phyloP scores from a whole-genome alignment of 331 rosid species.

The Dryas integrifolia region DNA sequence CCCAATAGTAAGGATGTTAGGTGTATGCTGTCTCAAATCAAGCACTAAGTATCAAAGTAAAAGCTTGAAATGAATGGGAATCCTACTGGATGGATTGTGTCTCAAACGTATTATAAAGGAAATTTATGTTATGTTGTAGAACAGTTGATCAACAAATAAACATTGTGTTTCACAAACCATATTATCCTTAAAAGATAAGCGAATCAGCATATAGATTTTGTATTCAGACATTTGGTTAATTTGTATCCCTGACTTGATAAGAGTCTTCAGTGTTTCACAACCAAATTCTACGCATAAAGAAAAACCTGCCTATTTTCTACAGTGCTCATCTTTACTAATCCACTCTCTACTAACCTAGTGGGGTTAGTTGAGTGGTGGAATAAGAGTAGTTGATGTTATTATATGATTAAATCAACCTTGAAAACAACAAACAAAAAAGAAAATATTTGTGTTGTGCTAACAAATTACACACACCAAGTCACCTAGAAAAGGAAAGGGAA shows the following conservation, averaged over 20 bases:
- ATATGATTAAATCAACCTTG: neutral
- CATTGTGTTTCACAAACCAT: neutral
- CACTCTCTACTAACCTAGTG: neutral
- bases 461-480: too few relatives aligned
- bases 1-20: constrained; percentile 85
- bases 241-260: neutral
- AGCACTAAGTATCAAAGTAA: constrained; percentile 33
- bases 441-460: too few relatives aligned
- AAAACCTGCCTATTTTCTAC: neutral
- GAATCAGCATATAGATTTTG: neutral
- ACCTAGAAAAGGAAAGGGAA: neutral
- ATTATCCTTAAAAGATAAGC: neutral
- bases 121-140: neutral
- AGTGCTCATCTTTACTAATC: neutral
- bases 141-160: neutral
- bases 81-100: neutral
- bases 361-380: neutral
- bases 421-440: neutral
- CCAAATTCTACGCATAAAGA: too few relatives aligned
- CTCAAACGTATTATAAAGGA: neutral
- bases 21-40: constrained; percentile 74
- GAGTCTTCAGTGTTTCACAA: neutral
- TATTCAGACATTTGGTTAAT: neutral
- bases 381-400: neutral
- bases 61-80: constrained; percentile 5